phyloP scores from a whole-genome alignment of 2,329 filamentous ascomycete species.

The Nothopassalora personata region DNA sequence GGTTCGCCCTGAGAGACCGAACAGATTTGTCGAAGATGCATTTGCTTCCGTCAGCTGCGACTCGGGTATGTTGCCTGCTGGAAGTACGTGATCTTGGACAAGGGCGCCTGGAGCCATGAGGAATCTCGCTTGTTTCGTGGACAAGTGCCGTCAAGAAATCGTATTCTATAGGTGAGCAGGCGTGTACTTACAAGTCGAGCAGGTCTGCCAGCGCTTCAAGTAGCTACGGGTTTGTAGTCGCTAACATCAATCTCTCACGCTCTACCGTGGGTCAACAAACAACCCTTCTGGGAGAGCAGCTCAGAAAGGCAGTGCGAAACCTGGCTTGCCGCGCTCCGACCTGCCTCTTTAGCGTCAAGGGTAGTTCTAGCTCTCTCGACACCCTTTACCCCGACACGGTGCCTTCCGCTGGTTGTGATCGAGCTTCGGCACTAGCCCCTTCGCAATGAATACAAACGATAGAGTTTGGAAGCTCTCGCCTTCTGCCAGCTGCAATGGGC shows the following conservation, averaged over 20 bases:
- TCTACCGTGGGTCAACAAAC: background rate
- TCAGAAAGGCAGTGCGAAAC: slow-evolving; percentile 2
- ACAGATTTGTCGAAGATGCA: slow-evolving; percentile 20
- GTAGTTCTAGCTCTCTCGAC: background rate
- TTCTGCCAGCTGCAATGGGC: background rate
- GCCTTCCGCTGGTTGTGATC: background rate
- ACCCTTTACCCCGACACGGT: slow-evolving; percentile 5
- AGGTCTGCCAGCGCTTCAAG: background rate
- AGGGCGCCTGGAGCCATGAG: slow-evolving; percentile 23
- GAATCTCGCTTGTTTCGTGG: background rate
- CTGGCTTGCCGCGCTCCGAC: slow-evolving; percentile 9
- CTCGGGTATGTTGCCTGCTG: slow-evolving; percentile 19
- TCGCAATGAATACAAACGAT: slow-evolving; percentile 7
- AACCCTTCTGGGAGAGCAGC: background rate
- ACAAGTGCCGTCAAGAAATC: background rate
- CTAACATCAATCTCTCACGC: background rate
- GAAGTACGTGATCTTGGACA: slow-evolving; percentile 22
- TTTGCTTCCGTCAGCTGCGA: slow-evolving; percentile 21
- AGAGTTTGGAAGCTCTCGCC: slow-evolving; percentile 13
- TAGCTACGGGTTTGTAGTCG: background rate
- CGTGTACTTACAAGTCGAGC: background rate
- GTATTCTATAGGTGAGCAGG: background rate
- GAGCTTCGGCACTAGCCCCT: background rate
- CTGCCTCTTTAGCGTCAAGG: slow-evolving; percentile 9
- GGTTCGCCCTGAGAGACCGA: slow-evolving; percentile 22